Conservation (phyloP, 2,329 filamentous ascomycete genomes). For the Penicillium hordei region DNA sequence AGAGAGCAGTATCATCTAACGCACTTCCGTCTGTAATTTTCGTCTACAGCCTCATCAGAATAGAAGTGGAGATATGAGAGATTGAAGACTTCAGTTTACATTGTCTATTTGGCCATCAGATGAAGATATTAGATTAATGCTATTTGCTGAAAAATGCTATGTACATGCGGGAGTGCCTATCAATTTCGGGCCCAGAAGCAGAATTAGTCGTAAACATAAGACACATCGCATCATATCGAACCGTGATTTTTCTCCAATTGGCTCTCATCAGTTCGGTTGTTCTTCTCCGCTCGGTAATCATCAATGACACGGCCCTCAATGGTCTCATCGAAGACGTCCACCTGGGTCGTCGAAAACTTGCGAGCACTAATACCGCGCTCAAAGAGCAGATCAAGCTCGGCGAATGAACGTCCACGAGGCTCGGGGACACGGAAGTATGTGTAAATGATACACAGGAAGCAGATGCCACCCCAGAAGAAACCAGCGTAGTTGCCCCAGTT, state of each 20-base stretch:
- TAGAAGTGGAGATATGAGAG: not conserved
- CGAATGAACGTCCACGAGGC: slow-evolving; percentile 75
- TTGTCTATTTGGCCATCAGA: not conserved
- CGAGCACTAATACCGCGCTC: slow-evolving; percentile 69
- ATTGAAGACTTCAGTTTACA: not conserved
- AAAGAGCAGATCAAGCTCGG: slow-evolving; percentile 82
- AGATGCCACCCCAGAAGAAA: slow-evolving; percentile 84
- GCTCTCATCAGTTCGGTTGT: slow-evolving; percentile 53
- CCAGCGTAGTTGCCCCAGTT: slow-evolving; percentile 84
- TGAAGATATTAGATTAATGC: slow-evolving; percentile 4
- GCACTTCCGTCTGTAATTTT: slow-evolving; percentile 9
- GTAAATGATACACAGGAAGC: slow-evolving; percentile 78
- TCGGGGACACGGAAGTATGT: slow-evolving; percentile 80
- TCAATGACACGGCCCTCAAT: slow-evolving; percentile 31
- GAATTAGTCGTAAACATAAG: slow-evolving; percentile 21
- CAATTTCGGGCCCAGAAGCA: not conserved
- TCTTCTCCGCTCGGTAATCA: slow-evolving; percentile 43
- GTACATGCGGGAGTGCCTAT: not conserved
- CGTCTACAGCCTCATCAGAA: slow-evolving; percentile 5
- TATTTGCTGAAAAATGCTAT: slow-evolving; percentile 6
- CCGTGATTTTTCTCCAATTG: slow-evolving; percentile 53
- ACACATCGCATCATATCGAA: slow-evolving; percentile 19
- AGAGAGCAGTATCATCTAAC: not conserved
- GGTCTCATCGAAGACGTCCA: slow-evolving; percentile 55
- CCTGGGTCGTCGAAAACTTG: slow-evolving; percentile 63